Evolutionary conservation across 1,284 basidiomycete species (phyloP), one percentile per base, ranked within the genome.

Genomic region (Inonotus hispidus): DNA sequence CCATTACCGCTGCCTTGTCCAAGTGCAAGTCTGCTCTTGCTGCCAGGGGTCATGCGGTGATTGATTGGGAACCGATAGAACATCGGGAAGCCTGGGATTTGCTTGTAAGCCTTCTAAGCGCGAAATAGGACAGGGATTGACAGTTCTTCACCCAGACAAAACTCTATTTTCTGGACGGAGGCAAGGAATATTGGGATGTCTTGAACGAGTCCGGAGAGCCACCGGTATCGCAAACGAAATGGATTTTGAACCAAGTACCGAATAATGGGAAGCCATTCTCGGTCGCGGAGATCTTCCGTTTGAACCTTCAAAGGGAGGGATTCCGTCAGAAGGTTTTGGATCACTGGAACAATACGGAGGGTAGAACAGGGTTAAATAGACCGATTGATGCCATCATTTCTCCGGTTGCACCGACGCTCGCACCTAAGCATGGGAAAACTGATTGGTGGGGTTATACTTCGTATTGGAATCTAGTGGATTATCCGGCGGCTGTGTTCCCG

Each of bases 391-490:
- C 76, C 2, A 72, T 86, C 57, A 74, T 87, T 19, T 73, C 74
- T 52, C 84, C 84, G 3, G 75, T 77, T n/a, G 77, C 79, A 23
- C 75, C 81, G 0, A 80, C 78, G 23, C 70, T 82, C 1, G 79
- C 82, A 21, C 74, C 81, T 25, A 77, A 76, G 8, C 83, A 83
- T 57, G 78, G 79, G 56, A 77, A 73, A 7, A 78, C 78, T 23
- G 71, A 76, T 38, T 81, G 78, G 77, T 80, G 77, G 79, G 74
- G 75, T 3, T 84, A 84, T 67, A 78, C 77, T 13, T 77, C 77
- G 1, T 78, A 81, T 64, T 83, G 81, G 78, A 87, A 87, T 66
- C 65, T 85, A 59, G 68, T 78, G 63, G 84, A 87, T 69, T 81
- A 79, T 60, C 75, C 82, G 2, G 76, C 75, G 19, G 77, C 75